Conservation (phyloP, 1,284 basidiomycete species). For the Ganoderma boninense region DNA sequence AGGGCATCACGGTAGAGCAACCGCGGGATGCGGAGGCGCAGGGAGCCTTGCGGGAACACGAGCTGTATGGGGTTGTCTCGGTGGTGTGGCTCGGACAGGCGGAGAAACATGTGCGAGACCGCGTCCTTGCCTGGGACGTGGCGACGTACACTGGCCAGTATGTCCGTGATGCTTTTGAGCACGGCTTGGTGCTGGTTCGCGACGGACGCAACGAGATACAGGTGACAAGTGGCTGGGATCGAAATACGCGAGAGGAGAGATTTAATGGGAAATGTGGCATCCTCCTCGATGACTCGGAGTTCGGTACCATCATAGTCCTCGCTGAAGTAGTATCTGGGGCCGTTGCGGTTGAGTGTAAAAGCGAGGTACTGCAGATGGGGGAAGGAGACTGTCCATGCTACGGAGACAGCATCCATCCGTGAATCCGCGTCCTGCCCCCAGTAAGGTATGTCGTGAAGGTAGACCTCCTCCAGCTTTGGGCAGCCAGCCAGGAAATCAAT, state of each 20-base stretch:
- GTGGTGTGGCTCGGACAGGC: too few species aligned
- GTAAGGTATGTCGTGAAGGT: background rate
- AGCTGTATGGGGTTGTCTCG: background rate
- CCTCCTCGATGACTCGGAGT: too few species aligned
- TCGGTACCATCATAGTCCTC: background rate
- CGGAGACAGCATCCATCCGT: too few species aligned
- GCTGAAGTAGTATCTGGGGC: background rate
- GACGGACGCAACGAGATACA: background rate
- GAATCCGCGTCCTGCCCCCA: background rate
- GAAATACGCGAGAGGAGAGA: background rate
- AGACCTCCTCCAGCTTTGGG: constrained; percentile 11
- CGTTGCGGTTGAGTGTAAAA: too few species aligned
- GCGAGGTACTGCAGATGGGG: constrained; percentile 5
- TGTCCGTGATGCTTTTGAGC: background rate
- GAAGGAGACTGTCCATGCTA: background rate
- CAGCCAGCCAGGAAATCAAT: constrained; percentile 8
- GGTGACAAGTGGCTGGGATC: constrained; percentile 7
- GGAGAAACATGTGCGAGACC: background rate
- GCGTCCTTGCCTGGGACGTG: background rate
- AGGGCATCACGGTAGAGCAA: too few species aligned
- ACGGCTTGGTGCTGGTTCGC: too few species aligned
- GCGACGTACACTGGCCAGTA: background rate
- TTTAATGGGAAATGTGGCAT: too few species aligned
- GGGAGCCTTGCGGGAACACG: background rate
- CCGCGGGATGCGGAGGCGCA: background rate